Evolutionary conservation across 441 rosid species (phyloP).

Genomic region (Populus hybrid): DNA sequence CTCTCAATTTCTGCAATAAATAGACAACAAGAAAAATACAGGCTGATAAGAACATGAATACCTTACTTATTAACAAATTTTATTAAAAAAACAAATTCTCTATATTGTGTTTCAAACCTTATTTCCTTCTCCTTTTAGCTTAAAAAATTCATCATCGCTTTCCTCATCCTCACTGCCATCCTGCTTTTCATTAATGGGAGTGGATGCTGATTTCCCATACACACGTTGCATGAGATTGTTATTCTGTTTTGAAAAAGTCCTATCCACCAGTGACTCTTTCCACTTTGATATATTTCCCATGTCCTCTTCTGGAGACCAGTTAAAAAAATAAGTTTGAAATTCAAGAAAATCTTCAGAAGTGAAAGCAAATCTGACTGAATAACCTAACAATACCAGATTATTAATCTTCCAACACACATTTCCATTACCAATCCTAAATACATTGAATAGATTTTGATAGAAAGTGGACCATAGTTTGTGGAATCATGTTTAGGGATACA

Average conservation of each 20-base stretch:
- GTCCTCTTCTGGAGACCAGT: no score
- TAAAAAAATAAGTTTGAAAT: no score
- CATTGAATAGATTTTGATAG: not conserved
- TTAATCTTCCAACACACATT: no score
- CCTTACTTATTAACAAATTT: not conserved
- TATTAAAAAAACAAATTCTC: not conserved
- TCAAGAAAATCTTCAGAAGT: no score
- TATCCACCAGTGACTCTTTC: no score
- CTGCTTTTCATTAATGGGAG: conserved; percentile 33
- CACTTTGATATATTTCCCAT: no score
- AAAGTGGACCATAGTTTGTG: not conserved
- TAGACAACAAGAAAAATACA: conserved; percentile 9
- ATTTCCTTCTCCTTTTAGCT: conserved; percentile 59
- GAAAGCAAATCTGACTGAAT: not conserved
- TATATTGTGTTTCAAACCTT: conserved; percentile 44
- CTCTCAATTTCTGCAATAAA: conserved; percentile 47
- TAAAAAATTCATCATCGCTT: conserved; percentile 77
- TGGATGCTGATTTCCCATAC: conserved; percentile 24
- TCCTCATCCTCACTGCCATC: conserved; percentile 53
- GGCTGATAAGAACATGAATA: not conserved
- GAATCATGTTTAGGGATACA: not conserved
- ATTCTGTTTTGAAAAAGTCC: no score
- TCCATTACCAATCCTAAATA: not conserved
- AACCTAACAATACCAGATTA: no score
- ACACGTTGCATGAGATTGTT: no score